These are phyloP conservation scores for Emericellopsis terricola DNA, from an alignment of 495 filamentous ascomycete genomes.

Conservation along the genomic window DNA sequence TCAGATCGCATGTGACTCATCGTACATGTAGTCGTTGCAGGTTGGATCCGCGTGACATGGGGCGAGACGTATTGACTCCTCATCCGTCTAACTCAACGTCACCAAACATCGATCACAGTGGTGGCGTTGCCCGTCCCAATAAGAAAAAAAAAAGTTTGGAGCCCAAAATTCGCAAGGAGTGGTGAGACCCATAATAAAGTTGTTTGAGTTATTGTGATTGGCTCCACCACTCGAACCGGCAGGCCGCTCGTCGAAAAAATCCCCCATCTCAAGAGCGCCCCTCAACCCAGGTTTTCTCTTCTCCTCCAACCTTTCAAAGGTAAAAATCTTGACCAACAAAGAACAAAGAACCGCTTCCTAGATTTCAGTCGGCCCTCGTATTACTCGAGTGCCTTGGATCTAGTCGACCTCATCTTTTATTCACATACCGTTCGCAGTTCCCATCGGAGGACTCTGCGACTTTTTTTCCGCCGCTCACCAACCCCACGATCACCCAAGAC, in stretches of 20 bases:
- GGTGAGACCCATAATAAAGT: too few species aligned
- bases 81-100: too few species aligned
- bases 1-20: too few species aligned
- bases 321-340: conserved; percentile 3
- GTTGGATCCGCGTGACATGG: too few species aligned
- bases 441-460: conserved; percentile 18
- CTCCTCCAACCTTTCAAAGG: conserved; percentile 4
- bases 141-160: conserved; percentile 1
- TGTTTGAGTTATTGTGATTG: not conserved
- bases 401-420: conserved; percentile 10
- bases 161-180: not conserved
- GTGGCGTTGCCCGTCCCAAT: too few species aligned
- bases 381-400: conserved; percentile 17
- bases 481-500: conserved; percentile 25
- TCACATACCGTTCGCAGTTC: conserved; percentile 22
- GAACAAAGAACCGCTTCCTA: conserved; percentile 1
- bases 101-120: too few species aligned
- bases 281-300: conserved; percentile 18
- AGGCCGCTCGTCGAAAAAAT: too few species aligned
- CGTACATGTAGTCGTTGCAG: too few species aligned
- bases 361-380: conserved; percentile 1
- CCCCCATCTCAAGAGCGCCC: too few species aligned
- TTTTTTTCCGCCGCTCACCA: conserved; percentile 18
- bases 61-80: too few species aligned
- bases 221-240: not conserved